Percentiles rank a stretch among this genome's conserved stretches.
These are phyloP conservation scores for Caloboletus inedulis DNA, from an alignment of 1,284 basidiomycete genomes.

Conservation along the genomic window DNA sequence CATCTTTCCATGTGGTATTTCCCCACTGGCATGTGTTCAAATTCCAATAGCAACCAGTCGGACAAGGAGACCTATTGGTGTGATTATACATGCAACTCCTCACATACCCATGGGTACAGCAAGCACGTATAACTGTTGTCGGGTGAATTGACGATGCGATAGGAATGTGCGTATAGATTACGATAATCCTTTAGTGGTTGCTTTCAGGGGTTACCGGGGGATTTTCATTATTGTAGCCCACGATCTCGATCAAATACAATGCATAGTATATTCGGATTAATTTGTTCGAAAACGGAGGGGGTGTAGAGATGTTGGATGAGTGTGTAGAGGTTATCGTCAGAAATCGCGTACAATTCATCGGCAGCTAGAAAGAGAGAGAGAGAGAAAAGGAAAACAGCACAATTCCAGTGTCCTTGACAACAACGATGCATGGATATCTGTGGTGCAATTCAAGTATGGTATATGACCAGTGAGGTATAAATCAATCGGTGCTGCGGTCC, in stretches of 20 bases:
- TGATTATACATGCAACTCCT: background rate
- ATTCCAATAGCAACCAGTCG: background rate
- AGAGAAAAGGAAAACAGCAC: background rate
- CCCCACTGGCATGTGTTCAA: background rate
- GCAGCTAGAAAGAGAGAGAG: background rate
- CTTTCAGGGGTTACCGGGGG: background rate
- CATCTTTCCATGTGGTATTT: background rate
- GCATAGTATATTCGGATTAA: background rate
- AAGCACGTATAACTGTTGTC: background rate
- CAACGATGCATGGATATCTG: conserved; percentile 1
- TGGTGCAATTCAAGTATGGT: conserved; percentile 5
- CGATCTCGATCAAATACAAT: conserved; percentile 9
- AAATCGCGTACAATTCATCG: background rate
- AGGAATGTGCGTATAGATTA: background rate
- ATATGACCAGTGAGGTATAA: conserved; percentile 7
- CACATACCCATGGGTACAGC: background rate
- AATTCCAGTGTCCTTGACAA: conserved; percentile 11
- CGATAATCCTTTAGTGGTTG: background rate
- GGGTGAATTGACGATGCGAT: background rate
- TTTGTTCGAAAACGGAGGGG: background rate
- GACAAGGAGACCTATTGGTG: background rate
- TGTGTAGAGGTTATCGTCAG: background rate
- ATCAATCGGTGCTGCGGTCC: background rate
- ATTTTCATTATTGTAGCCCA: background rate
- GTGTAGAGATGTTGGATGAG: background rate